Evolutionary conservation across 1,139 yeast genomes (phyloP).

Genomic region (Taphrina wiesneri): DNA sequence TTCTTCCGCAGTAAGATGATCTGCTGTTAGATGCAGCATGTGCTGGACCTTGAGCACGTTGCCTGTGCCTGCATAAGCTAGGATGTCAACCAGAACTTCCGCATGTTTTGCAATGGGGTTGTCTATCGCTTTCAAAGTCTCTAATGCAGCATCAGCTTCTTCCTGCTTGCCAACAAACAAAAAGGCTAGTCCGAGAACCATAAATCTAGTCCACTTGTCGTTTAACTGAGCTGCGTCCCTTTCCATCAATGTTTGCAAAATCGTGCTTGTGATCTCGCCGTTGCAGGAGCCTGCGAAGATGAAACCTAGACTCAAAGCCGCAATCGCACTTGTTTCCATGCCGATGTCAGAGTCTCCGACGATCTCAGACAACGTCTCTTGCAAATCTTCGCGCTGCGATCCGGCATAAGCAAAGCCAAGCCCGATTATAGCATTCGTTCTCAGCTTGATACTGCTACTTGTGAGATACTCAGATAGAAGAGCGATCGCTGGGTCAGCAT

Average conservation of each 20-base stretch:
- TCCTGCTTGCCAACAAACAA: conserved; percentile 87
- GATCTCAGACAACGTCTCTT: conserved; percentile 76
- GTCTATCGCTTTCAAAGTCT: conserved; percentile 91
- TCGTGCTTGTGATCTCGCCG: conserved; percentile 88
- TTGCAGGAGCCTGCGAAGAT: conserved; percentile 94
- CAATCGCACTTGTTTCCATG: conserved; percentile 77
- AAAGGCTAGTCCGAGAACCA: conserved; percentile 89
- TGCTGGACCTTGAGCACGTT: conserved; percentile 94
- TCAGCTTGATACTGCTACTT: conserved; percentile 56
- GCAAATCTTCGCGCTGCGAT: conserved; percentile 79
- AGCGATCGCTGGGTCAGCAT: conserved; percentile 88
- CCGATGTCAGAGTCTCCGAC: conserved; percentile 76
- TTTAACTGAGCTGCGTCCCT: conserved; percentile 75
- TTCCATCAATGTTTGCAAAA: conserved; percentile 85
- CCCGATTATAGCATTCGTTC: conserved; percentile 83
- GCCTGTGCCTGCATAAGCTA: conserved; percentile 98
- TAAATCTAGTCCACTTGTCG: conserved; percentile 82
- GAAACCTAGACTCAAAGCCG: conserved; percentile 91
- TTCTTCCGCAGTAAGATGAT: conserved; percentile 50
- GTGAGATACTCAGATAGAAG: conserved; percentile 72
- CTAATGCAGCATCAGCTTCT: conserved; percentile 91
- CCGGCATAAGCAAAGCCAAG: conserved; percentile 96
- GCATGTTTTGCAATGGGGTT: conserved; percentile 90
- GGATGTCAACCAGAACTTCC: conserved; percentile 84
- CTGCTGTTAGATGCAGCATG: conserved; percentile 72